Base-by-base conservation (phyloP, 1,284 basidiomycete genomes). In the Ceratobasidium theobromae region DNA sequence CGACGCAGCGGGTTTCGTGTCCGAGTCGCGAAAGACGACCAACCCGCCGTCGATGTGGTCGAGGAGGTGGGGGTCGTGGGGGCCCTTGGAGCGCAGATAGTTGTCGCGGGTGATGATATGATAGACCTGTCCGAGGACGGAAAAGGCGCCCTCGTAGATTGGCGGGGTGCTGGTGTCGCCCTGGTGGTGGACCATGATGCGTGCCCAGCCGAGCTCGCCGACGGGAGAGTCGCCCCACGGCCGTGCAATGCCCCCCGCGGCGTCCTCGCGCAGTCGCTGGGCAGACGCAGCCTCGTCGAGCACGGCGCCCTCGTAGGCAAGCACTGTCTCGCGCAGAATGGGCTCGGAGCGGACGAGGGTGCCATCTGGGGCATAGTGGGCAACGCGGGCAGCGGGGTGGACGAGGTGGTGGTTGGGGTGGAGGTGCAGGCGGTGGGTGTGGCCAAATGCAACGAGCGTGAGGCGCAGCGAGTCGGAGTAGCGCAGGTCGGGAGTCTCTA, bases 71-170 rank as follows among this genome's bases (percentile, higher is more conserved):
- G 82, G 85, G 11, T 73, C 62, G 21, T 53, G 30, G 27, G 49
- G 62, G 16, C 62, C 62, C 9, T 51, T 49, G 72, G 81, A 80
- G 49, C 84, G 82, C 40, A 86, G 71, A 76, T 93, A 94, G 72
- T 87, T 86, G 27, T 87, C 85, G 70, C 81, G 82, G 12, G 87
- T 88, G 75, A 87, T 80, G 69, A 94, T 79, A 73, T 92, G 88
- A 76, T 91, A 86, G n/a, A 82, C 79, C 66, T 85, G 79, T 18
- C 90, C 90, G 51, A 84, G 76, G 16, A 84, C 80, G 8, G 82
- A 82, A 77, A 93, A 93, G 6, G 86, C 84, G 64, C 92, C 92
- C 73, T 93, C 89, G 73, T 87, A 91, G 1, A 82, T 74, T 1
- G 87, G 87, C 3, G 83, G 72, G 30, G 79, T 69, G 66, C 80